phyloP scores from a whole-genome alignment of 169 alveolate genomes.

The Plasmodium reichenowi region DNA sequence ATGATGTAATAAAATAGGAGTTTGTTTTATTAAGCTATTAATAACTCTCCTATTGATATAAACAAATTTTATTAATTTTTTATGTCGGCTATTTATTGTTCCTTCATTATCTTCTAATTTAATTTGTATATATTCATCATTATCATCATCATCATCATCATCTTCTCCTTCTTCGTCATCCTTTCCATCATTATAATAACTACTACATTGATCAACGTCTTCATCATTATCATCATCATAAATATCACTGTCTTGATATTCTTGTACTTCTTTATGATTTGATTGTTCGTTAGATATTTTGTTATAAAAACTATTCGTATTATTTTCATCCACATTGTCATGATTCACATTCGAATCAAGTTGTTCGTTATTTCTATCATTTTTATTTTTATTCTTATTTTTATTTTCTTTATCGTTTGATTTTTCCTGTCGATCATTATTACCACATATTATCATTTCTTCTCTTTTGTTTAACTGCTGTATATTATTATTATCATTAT shows the following conservation, averaged over 20 bases:
- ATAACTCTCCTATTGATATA: slow-evolving; percentile 81
- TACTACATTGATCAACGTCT: neutral
- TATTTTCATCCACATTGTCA: neutral
- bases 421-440: slow-evolving; percentile 7
- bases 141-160: slow-evolving; percentile 2
- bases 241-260: too few relatives aligned
- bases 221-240: neutral
- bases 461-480: slow-evolving; percentile 31
- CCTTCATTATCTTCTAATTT: slow-evolving; percentile 64
- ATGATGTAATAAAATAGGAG: slow-evolving; percentile 87
- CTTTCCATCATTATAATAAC: neutral
- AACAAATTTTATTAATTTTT: slow-evolving; percentile 77
- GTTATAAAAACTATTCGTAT: neutral
- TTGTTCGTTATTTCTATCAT: neutral
- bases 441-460: slow-evolving; percentile 13
- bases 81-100: slow-evolving; percentile 69
- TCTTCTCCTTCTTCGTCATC: slow-evolving; percentile 17
- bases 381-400: slow-evolving; percentile 2
- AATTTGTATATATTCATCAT: slow-evolving; percentile 65
- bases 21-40: slow-evolving; percentile 87
- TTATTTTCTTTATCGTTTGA: slow-evolving; percentile 2
- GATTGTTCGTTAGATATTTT: too few relatives aligned
- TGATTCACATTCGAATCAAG: neutral
- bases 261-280: too few relatives aligned
- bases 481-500: neutral